phyloP scores from a whole-genome alignment of 352 stramenopile species.

The Pythium chondricola region DNA sequence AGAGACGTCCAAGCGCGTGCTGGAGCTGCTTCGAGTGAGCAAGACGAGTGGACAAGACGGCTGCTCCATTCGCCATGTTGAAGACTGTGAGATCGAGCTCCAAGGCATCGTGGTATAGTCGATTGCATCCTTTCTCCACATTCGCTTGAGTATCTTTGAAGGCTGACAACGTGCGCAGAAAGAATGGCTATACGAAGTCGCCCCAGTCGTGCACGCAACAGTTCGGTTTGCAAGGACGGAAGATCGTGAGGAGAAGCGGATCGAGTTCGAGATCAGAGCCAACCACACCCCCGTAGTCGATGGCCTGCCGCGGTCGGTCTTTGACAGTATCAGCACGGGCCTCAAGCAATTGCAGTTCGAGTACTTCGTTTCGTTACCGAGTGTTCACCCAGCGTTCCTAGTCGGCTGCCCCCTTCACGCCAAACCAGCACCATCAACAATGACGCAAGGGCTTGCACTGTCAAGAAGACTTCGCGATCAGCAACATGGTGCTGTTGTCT shows the following conservation, averaged over 20 bases:
- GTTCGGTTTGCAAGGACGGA: conserved; percentile 2
- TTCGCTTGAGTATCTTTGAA: too few species aligned
- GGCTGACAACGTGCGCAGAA: too few species aligned
- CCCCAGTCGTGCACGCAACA: conserved; percentile 6
- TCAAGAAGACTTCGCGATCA: conserved; percentile 7
- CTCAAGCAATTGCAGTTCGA: too few species aligned
- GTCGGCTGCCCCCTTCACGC: conserved; percentile 33
- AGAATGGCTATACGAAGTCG: conserved; percentile 27
- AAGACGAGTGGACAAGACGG: conserved; percentile 17
- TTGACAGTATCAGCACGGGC: too few species aligned
- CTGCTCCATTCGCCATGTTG: conserved; percentile 25
- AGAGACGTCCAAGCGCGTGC: conserved; percentile 19
- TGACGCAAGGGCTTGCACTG: conserved; percentile 12
- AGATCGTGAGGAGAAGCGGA: background rate
- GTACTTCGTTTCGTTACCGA: conserved; percentile 29
- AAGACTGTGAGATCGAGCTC: conserved; percentile 28
- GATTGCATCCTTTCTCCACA: too few species aligned
- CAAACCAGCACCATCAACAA: background rate
- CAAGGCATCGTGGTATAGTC: conserved; percentile 27
- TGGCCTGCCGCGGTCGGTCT: too few species aligned
- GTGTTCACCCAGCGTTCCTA: conserved; percentile 29
- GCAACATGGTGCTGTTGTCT: conserved; percentile 14
- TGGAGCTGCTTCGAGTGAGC: conserved; percentile 18
- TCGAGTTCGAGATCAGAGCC: conserved; percentile 17
- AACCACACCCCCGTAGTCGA: conserved; percentile 18